Evolutionary conservation across 768 basidiomycete species (phyloP), one percentile per base, ranked within the genome.

Genomic region (Rhodotorula taiwanensis): DNA sequence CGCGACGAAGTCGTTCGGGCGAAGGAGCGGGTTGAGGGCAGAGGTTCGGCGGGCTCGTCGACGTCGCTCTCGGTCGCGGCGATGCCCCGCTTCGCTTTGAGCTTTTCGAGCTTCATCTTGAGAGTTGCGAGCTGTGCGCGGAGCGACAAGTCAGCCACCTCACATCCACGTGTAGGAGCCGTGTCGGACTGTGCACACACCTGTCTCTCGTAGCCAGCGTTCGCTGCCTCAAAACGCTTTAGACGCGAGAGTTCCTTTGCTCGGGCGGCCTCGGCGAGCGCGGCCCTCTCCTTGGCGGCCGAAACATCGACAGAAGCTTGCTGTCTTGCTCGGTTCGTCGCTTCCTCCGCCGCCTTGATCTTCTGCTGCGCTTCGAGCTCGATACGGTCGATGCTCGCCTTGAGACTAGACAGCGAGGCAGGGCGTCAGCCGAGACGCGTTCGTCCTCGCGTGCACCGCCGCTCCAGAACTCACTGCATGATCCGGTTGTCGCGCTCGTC

Each of bases 1-100:
- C 58, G 58, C 21, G 58, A 58, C 16, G 58, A 43, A 39, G 28
- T 18, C 0, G 36, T 49, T 47, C 48, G 47, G 18, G 16, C 27
- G 41, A 13, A 43, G 41, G 16, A 3, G 56, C 56, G 1, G 48
- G 36, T 33, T 6, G n/a, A 13, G 23, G 21, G 10, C 23, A 23
- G 18, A 15, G 31, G 1, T 28, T 1, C 6, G 30, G 31, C 41
- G 30, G 25, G 16, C 14, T 42, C 30, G 3, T 51, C 58, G 21
- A 10, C 42, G 31, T 58, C 58, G 15, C 41, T 42, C 9, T 44
- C 50, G 5, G 42, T 30, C 23, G 23, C 15, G 30, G 52, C 15
- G 30, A 48, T n/a, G 36, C 56, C 56, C 20, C 47, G 48, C 56
- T 49, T 58, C 23, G 21, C 23, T 8, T 43, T 30, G 21, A 25